Conservation (phyloP, 2,329 filamentous ascomycete genomes). For the Talaromyces sp. region DNA sequence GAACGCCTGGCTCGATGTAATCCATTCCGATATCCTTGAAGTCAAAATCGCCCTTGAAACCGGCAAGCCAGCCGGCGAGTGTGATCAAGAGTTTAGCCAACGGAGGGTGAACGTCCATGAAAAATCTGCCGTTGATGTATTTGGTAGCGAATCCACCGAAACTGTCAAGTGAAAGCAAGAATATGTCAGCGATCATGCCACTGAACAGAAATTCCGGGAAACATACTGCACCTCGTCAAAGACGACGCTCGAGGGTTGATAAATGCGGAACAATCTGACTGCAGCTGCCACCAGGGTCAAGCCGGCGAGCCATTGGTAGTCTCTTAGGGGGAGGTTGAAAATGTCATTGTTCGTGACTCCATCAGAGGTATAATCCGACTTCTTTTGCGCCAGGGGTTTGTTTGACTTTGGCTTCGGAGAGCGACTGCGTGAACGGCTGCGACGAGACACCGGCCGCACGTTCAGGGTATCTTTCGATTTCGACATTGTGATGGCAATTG, state of each 20-base stretch:
- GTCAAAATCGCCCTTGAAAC: constrained; percentile 92
- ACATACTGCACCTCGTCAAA: constrained; percentile 99
- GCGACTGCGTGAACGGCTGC: constrained; percentile 14
- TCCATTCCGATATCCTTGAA: constrained; percentile 99
- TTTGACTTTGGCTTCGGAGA: constrained; percentile 37
- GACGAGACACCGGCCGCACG: constrained; percentile 32
- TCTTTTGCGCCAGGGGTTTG: constrained; percentile 25
- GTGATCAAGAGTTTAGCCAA: constrained; percentile 96
- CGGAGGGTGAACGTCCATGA: constrained; percentile 99
- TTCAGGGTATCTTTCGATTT: constrained; percentile 27
- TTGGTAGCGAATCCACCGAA: constrained; percentile 98
- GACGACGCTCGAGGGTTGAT: constrained; percentile 91
- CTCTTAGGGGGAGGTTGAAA: constrained; percentile 75
- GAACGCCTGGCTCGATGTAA: constrained; percentile 88
- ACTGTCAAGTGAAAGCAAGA: constrained; percentile 43
- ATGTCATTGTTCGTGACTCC: constrained; percentile 81
- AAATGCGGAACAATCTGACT: constrained; percentile 91
- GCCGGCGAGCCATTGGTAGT: constrained; percentile 71
- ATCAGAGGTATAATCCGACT: constrained; percentile 43
- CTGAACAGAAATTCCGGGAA: background rate
- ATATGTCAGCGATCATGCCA: background rate
- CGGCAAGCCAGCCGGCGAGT: constrained; percentile 87
- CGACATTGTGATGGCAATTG: constrained; percentile 20
- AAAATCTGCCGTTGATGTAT: constrained; percentile 99
- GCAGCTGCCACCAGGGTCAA: constrained; percentile 71